Conservation (phyloP, 345 rosid genomes). For the Diplotaxis tenuifolia region DNA sequence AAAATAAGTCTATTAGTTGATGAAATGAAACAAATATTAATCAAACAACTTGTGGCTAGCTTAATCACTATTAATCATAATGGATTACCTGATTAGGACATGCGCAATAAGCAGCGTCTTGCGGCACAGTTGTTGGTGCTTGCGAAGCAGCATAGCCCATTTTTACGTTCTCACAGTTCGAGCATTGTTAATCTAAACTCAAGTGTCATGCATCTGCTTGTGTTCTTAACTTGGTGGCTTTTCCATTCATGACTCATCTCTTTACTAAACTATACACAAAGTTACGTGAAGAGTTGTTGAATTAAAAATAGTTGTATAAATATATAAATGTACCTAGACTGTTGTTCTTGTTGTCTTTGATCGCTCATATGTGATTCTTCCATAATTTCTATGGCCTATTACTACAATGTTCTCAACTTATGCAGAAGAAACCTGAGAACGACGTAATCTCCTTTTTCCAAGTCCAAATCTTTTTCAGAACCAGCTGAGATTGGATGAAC, state of each 20-base stretch:
- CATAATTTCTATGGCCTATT: too few relatives aligned
- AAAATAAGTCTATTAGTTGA: not conserved
- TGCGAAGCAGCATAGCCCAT: slow-evolving; percentile 63
- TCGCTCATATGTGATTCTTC: too few relatives aligned
- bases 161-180: slow-evolving; percentile 75
- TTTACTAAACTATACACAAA: slow-evolving; percentile 26
- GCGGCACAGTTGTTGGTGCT: slow-evolving; percentile 65
- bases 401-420: too few relatives aligned
- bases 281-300: too few relatives aligned
- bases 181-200: slow-evolving; percentile 76
- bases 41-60: not conserved
- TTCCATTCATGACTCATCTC: slow-evolving; percentile 75
- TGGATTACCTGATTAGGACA: slow-evolving; percentile 71
- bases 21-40: not conserved
- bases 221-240: slow-evolving; percentile 67
- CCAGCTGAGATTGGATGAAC: too few relatives aligned
- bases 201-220: slow-evolving; percentile 56
- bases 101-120: slow-evolving; percentile 61
- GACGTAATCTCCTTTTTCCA: too few relatives aligned
- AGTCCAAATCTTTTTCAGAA: too few relatives aligned
- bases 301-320: too few relatives aligned
- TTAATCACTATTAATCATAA: not conserved
- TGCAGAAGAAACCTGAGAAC: too few relatives aligned
- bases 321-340: too few relatives aligned
- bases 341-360: too few relatives aligned